Conservation (phyloP, 139 green algal genomes). For the Chlamydomonas schloesseri region DNA sequence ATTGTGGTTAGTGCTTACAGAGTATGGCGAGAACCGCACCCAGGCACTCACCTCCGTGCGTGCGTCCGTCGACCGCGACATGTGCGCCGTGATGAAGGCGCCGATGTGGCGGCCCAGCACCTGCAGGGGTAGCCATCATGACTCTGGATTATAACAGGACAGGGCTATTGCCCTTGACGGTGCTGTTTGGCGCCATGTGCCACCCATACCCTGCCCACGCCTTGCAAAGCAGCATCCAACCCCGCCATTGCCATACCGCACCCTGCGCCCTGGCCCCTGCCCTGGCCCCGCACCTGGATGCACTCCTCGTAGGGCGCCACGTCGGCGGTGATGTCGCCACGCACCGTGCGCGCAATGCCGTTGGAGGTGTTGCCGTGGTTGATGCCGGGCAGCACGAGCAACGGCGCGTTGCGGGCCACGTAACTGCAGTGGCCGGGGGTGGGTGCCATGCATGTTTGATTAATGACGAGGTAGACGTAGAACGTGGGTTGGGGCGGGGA, state of each 20-base stretch:
- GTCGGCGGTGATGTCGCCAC: constrained; percentile 8
- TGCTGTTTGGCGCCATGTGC: no score
- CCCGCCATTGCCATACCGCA: background rate
- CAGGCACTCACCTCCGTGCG: background rate
- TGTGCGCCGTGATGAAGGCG: background rate
- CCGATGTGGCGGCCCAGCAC: background rate
- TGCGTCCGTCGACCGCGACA: background rate
- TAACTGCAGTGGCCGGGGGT: no score
- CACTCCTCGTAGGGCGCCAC: background rate
- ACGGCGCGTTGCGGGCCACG: background rate
- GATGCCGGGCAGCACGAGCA: background rate
- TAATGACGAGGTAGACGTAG: no score
- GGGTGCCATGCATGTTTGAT: no score
- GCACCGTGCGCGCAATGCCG: background rate
- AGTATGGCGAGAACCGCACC: no score
- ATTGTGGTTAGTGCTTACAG: no score
- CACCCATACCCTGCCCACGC: no score
- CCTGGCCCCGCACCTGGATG: background rate
- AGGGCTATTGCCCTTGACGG: no score
- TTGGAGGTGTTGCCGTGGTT: constrained; percentile 34
- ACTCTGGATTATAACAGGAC: no score
- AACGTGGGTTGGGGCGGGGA: no score
- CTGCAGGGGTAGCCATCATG: background rate
- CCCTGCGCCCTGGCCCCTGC: no score
- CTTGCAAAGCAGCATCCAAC: background rate